These are phyloP conservation scores for Sporothrix variecibatus DNA, from an alignment of 2,329 filamentous ascomycete species.

Conservation along the genomic window DNA sequence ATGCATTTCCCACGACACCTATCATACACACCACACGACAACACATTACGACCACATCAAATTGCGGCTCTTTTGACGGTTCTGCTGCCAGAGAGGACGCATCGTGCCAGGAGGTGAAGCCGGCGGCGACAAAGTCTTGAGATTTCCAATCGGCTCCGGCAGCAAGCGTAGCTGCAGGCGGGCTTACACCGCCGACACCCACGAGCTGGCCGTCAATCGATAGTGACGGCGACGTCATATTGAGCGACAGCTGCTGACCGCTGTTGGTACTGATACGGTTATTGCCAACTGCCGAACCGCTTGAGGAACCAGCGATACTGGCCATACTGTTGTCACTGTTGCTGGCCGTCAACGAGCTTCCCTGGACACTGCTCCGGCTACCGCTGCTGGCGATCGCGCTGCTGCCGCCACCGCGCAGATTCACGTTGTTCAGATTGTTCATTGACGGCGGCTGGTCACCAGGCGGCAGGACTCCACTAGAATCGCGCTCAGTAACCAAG, in stretches of 20 bases:
- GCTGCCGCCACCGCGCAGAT: slow-evolving; percentile 21
- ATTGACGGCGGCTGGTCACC: neutral
- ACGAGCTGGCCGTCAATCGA: neutral
- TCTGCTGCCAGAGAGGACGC: slow-evolving; percentile 57
- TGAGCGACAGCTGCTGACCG: slow-evolving; percentile 11
- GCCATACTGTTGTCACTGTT: neutral
- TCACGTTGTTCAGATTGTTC: neutral
- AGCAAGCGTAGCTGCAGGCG: neutral
- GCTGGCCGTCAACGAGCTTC: neutral
- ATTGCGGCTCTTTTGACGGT: slow-evolving; percentile 51
- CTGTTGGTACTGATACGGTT: neutral
- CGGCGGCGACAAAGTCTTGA: neutral
- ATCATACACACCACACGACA: neutral
- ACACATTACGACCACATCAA: slow-evolving; percentile 43
- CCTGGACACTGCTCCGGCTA: neutral
- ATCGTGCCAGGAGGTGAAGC: slow-evolving; percentile 7
- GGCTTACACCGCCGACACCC: neutral
- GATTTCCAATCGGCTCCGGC: neutral
- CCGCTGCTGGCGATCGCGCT: neutral
- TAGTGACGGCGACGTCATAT: slow-evolving; percentile 23
- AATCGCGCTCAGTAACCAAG: slow-evolving; percentile 5
- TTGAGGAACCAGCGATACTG: neutral
- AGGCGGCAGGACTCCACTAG: slow-evolving; percentile 2
- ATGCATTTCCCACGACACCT: neutral
- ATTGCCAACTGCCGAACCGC: neutral